These are phyloP conservation scores for Acanthamoeba triangularis DNA, from an alignment of 208 protist genomes.

Conservation along the genomic window DNA sequence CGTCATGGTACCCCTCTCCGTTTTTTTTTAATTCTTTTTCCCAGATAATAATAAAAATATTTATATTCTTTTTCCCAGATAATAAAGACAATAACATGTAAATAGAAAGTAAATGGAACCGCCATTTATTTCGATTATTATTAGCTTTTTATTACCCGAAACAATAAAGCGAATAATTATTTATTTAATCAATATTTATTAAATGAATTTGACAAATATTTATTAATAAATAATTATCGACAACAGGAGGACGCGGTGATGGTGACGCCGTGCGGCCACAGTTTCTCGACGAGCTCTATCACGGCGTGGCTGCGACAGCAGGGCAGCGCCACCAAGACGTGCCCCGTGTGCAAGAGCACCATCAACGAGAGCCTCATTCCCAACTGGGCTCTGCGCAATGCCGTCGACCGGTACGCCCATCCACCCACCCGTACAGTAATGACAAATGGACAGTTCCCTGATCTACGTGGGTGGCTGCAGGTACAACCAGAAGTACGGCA, in stretches of 20 bases:
- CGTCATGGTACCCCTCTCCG: background rate
- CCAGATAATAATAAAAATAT: background rate
- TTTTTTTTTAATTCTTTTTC: background rate
- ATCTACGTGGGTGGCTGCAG: background rate
- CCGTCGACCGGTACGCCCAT: background rate
- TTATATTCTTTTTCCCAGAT: background rate
- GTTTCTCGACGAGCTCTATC: background rate
- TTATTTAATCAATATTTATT: background rate
- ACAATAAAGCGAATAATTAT: too few relatives aligned
- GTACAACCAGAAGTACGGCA: slow-evolving; percentile 7
- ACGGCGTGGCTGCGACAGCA: background rate
- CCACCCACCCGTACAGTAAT: background rate
- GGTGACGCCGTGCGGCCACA: background rate
- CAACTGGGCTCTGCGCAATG: slow-evolving; percentile 47
- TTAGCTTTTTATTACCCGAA: too few relatives aligned
- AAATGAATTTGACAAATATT: too few relatives aligned
- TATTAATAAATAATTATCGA: background rate
- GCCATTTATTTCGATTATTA: too few relatives aligned
- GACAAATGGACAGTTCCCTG: background rate
- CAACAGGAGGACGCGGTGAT: background rate
- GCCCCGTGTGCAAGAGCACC: slow-evolving; percentile 29
- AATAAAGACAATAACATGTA: too few relatives aligned
- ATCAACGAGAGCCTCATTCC: background rate
- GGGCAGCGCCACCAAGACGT: background rate
- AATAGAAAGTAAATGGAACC: too few relatives aligned